Evolutionary conservation across 352 stramenopile genomes (phyloP), one percentile per base, ranked within the genome.

Genomic region (Phytophthora podocarpi): DNA sequence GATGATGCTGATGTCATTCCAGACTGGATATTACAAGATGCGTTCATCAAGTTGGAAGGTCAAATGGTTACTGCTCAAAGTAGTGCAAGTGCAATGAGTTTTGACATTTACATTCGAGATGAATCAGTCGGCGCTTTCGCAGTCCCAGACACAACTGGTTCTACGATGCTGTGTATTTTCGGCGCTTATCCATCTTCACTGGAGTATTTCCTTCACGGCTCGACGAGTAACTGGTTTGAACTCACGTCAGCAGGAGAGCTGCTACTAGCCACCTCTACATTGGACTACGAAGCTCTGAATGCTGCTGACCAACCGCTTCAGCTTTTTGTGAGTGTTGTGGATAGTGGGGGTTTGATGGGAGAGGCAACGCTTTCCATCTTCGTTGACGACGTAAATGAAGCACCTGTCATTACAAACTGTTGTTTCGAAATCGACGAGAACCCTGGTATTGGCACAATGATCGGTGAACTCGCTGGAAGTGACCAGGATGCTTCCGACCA

Each of bases 331-430:
- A 69, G 53, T 23, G 67, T 77, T 6, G 71, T 71, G 0, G 80
- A 89, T 24, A 72, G 41, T 31, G 37, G 47, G 11, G 72, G 77
- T 5, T 55, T 85, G 12, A 70, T 67, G 21, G 67, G 61, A 26
- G 77, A 89, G 21, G 63, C 67, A 0, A 46, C 28, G 0, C 6
- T 89, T 23, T 68, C 37, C 1, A 50, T 87, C 2, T 72, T 75
- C 46, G 49, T 89, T n/a, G 72, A 87, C 11, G 50, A 89, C 36
- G 75, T 76, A 0, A 89, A 87, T 37, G 80, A 89, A 24, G 9
- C 59, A 11, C 80, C 80, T 5, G 13, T 36, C 0, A 70, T 87
- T 12, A 48, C 45, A 15, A 69, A n/a, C 12, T 65, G 56, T 11
- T 49, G 28, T 13, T 85, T 87, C 40, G 40, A 72, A 26, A 77